phyloP scores from a whole-genome alignment of 164 flowering plant genomes.

The Stephania japonica region DNA sequence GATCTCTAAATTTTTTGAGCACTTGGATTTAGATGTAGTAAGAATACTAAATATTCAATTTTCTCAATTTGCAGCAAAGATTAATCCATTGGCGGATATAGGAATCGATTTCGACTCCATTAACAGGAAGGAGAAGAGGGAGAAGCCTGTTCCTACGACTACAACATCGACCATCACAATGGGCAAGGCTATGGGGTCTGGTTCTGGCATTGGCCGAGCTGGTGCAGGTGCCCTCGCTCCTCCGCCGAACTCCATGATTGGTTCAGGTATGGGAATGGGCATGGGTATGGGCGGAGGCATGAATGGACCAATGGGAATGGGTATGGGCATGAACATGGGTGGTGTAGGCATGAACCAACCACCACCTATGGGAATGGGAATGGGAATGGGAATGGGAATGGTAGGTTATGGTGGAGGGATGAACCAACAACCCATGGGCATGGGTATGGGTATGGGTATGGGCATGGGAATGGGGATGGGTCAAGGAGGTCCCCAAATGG shows the following conservation, averaged over 20 bases:
- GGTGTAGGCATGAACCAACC: conserved; percentile 14
- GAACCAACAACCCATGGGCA: conserved; percentile 15
- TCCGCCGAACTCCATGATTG: conserved; percentile 56
- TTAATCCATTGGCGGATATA: conserved; percentile 83
- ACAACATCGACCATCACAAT: conserved; percentile 61
- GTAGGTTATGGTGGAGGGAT: conserved; percentile 20
- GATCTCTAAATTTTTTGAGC: too few relatives aligned
- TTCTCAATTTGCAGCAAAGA: conserved; percentile 67
- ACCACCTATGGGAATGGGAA: conserved; percentile 19
- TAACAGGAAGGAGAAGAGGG: conserved; percentile 87
- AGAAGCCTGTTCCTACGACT: conserved; percentile 44
- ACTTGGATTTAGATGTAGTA: not conserved
- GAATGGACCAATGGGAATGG: conserved; percentile 33
- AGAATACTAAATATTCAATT: not conserved
- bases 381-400: conserved; percentile 33
- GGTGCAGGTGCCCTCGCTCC: conserved; percentile 66
- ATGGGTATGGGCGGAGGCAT: conserved; percentile 33
- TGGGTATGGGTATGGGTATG: conserved; percentile 37
- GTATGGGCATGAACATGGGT: conserved; percentile 30
- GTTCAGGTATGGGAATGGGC: conserved; percentile 30
- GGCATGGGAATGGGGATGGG: conserved; percentile 30
- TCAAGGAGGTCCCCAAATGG: conserved; percentile 48
- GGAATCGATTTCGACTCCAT: conserved; percentile 97
- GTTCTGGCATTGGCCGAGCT: conserved; percentile 91
- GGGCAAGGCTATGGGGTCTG: conserved; percentile 99